Base-by-base conservation (phyloP, 352 stramenopile genomes). In the Salisapilia sapeloensis region DNA sequence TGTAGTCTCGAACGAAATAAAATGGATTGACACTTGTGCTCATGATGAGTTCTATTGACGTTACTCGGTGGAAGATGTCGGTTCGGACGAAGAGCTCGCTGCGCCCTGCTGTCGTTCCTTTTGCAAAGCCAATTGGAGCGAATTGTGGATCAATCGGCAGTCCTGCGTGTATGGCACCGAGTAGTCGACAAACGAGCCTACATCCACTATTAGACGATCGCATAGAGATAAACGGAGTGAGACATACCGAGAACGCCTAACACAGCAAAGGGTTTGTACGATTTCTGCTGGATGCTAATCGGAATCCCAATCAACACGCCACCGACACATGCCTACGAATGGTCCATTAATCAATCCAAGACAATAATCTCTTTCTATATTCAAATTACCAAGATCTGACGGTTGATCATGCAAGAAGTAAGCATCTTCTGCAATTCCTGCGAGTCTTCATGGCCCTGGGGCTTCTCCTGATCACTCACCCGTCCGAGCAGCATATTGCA, bases 131-230 rank as follows among this genome's bases (percentile, higher is more conserved):
- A 84, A 44, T 31, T 79, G 60, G 51, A 84, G 56, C 22, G 69
- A 59, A 35, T 84, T 84, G 44, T 79, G 64, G 42, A 84, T 84
- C 40, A 75, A 60, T 2, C 69, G 56, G 43, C 69, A 84, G 55
- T 84, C 69, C 27, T 60, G 62, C 15, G 69, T 84, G 54, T 87
- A 87, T 33, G 71, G 71, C 26, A 80, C 57, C 40, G 71, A 84
- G 45, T 87, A 87, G 48, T 87, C 71, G 29, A 87, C 58, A 26
- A 87, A 87, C 13, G 71, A 87, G 9, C 71, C 71, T 86, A 30
- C 23, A 34, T 13, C 18, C 6, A 24, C 20, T 10, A 8, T 21
- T 9, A 36, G 15, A 21, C 11, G 31, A 7, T 17, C 22, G 16
- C 15, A n/a, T 13, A 6, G 35, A n/a, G 13, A 18, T 3, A 11